phyloP scores from a whole-genome alignment of 495 filamentous ascomycete species.

The Neurospora sp. region DNA sequence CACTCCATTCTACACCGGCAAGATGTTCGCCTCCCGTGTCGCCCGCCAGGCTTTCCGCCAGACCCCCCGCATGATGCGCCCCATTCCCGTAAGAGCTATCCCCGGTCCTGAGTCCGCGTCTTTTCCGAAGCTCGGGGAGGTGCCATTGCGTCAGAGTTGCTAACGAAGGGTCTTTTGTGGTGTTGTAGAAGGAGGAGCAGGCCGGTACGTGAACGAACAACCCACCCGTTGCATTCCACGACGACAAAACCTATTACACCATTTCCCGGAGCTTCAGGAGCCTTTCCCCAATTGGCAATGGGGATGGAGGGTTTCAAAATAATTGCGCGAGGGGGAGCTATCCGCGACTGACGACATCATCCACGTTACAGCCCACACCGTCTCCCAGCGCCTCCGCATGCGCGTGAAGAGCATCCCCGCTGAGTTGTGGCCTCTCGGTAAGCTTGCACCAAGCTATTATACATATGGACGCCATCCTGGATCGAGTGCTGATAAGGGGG shows the following conservation, averaged over 20 bases:
- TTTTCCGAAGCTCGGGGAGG: not conserved
- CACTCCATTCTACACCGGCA: slow-evolving; percentile 22
- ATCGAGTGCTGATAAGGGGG: not conserved
- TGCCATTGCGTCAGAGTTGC: slow-evolving; percentile 13
- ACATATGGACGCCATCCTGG: not conserved
- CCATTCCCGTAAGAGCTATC: slow-evolving; percentile 63
- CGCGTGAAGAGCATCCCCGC: slow-evolving; percentile 78
- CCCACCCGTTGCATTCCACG: slow-evolving; percentile 7
- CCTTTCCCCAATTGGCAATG: not conserved
- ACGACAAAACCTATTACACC: slow-evolving; percentile 5
- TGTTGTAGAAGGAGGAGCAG: slow-evolving; percentile 68
- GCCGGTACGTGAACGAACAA: slow-evolving; percentile 52
- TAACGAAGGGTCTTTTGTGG: slow-evolving; percentile 22
- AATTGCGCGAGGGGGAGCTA: not conserved
- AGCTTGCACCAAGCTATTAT: slow-evolving; percentile 20
- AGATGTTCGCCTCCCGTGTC: slow-evolving; percentile 56
- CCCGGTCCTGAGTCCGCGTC: not conserved
- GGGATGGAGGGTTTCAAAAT: not conserved
- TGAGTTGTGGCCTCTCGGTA: slow-evolving; percentile 93
- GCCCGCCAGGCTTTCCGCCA: slow-evolving; percentile 45
- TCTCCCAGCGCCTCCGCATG: slow-evolving; percentile 82
- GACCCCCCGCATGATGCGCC: slow-evolving; percentile 56
- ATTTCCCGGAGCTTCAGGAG: not conserved
- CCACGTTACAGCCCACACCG: slow-evolving; percentile 67
- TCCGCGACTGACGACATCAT: slow-evolving; percentile 14